Percentiles rank a stretch among this genome's conserved stretches.
Evolutionary conservation across 192 early-diverging fungal species (phyloP).

Genomic region (Dispira parvispora): DNA sequence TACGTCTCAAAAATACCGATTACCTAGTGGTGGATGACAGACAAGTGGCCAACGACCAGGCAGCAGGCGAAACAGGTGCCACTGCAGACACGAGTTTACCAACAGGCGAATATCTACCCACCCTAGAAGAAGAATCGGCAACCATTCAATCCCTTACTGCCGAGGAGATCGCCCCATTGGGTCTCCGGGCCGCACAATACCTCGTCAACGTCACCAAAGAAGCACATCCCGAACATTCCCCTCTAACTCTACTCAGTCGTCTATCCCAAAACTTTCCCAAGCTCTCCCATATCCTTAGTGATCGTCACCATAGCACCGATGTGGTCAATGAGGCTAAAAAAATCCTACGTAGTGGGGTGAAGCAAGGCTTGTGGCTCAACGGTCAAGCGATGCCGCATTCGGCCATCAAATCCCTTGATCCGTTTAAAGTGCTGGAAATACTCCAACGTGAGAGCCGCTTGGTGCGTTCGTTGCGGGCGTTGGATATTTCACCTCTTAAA

Average conservation of each 20-base stretch:
- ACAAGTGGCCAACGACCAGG: neutral
- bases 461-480: slow-evolving; percentile 25
- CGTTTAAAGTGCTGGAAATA: slow-evolving; percentile 32
- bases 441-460: slow-evolving; percentile 34
- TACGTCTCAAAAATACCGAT: slow-evolving; percentile 91
- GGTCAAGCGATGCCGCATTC: slow-evolving; percentile 34
- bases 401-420: slow-evolving; percentile 43
- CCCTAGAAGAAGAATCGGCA: neutral
- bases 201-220: slow-evolving; percentile 23
- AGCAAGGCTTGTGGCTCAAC: slow-evolving; percentile 40
- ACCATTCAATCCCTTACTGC: neutral
- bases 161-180: slow-evolving; percentile 27
- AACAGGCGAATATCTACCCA: neutral
- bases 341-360: slow-evolving; percentile 13
- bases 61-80: slow-evolving; percentile 30
- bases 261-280: slow-evolving; percentile 79
- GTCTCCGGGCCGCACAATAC: slow-evolving; percentile 54
- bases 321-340: slow-evolving; percentile 22
- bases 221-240: neutral
- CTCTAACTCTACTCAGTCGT: slow-evolving; percentile 41
- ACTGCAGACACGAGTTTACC: slow-evolving; percentile 21
- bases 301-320: slow-evolving; percentile 28
- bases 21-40: slow-evolving; percentile 95
- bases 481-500: slow-evolving; percentile 20
- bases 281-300: slow-evolving; percentile 56